A percentile compares a stretch with the other conserved stretches of the same genome.
Evolutionary conservation across 139 green algal species (phyloP).

Genomic region (Chlorella ohadii): DNA sequence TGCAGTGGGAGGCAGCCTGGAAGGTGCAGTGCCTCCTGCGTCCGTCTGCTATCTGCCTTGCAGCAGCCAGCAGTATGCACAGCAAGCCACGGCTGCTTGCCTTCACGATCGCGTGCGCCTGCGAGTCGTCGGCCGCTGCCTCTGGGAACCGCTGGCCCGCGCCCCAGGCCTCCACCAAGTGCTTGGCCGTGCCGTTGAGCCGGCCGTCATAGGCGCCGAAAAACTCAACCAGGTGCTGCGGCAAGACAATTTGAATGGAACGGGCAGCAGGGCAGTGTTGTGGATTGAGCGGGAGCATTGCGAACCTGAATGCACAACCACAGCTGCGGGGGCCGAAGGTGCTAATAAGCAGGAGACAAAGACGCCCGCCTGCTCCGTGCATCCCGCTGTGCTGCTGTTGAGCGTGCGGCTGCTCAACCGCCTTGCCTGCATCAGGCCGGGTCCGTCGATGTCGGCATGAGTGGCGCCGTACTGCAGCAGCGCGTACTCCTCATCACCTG

Average conservation of each 20-base stretch:
- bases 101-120: slow-evolving; percentile 57
- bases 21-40: no score
- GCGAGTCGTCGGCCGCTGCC: slow-evolving; percentile 48
- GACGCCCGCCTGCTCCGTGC: no score
- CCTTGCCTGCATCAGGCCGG: slow-evolving; percentile 5
- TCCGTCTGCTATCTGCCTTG: no score
- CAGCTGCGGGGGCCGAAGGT: no score
- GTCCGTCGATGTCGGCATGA: slow-evolving; percentile 25
- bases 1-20: no score
- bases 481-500: slow-evolving; percentile 53
- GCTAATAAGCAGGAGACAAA: no score
- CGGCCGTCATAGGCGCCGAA: slow-evolving; percentile 44
- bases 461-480: slow-evolving; percentile 41
- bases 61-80: background rate
- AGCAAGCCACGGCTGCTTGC: background rate
- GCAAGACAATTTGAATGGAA: no score
- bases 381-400: no score
- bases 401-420: no score
- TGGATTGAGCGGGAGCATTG: no score
- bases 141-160: slow-evolving; percentile 48
- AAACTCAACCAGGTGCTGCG: slow-evolving; percentile 30
- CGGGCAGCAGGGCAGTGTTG: background rate
- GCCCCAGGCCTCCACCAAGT: slow-evolving; percentile 34
- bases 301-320: no score
- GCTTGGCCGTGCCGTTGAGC: slow-evolving; percentile 47